A percentile compares a stretch with the other conserved stretches of the same genome.
phyloP scores from a whole-genome alignment of 2,329 filamentous ascomycete species.

The Gliomastix tumulicola region DNA sequence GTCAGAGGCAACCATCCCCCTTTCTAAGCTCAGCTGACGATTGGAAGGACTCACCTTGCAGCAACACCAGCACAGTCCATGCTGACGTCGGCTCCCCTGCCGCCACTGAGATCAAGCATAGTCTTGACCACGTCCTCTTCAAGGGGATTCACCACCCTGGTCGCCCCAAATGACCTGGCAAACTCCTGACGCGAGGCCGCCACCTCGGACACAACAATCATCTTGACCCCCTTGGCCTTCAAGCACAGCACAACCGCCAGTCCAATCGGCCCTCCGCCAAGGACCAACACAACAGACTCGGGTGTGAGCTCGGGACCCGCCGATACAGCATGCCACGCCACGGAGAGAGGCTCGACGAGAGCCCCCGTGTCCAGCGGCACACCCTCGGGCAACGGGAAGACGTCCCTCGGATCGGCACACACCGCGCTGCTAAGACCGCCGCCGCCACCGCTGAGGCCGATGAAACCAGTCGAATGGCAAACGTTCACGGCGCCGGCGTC shows the following conservation, averaged over 20 bases:
- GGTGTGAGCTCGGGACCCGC: constrained; percentile 15
- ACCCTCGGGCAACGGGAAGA: constrained; percentile 40
- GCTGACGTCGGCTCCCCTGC: constrained; percentile 10
- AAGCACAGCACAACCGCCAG: constrained; percentile 53
- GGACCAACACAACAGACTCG: constrained; percentile 42
- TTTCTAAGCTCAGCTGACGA: accelerated
- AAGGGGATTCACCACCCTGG: constrained; percentile 7
- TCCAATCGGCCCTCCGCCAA: constrained; percentile 58
- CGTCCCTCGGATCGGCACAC: constrained; percentile 36
- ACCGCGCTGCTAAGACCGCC: constrained; percentile 48
- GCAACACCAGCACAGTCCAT: constrained; percentile 15
- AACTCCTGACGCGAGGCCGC: constrained; percentile 41
- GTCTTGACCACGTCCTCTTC: constrained; percentile 9
- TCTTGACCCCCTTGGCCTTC: constrained; percentile 39
- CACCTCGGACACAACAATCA: constrained; percentile 52
- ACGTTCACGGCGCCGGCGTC: constrained; percentile 23
- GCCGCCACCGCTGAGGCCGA: constrained; percentile 31
- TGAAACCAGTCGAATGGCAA: constrained; percentile 34
- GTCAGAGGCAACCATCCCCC: neutral
- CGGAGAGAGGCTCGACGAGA: constrained; percentile 55
- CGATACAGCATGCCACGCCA: constrained; percentile 55
- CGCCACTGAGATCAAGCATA: constrained; percentile 7
- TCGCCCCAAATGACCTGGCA: constrained; percentile 45
- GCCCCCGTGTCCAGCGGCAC: constrained; percentile 47
- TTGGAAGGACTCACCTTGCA: constrained; percentile 3